Evolutionary conservation across 345 rosid genomes (phyloP), one percentile per base, ranked within the genome.

Genomic region (Populus davidiana): DNA sequence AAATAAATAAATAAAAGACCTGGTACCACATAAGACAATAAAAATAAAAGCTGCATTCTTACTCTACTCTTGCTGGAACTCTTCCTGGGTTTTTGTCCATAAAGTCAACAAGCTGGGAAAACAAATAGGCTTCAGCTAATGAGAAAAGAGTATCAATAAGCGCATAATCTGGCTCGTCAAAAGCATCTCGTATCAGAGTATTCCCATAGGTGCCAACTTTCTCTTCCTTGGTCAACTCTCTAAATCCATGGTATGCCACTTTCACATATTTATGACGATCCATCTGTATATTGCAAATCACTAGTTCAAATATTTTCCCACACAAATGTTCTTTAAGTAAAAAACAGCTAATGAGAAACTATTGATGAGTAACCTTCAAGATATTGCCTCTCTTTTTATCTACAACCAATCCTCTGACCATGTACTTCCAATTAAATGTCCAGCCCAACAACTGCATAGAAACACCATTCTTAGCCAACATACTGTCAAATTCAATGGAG

Each of bases 301-400:
- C 63, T 36, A 65, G 80, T 61, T 29, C 47, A 73, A 76, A 52
- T 21, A 64, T 50, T 41, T 54, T 33, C 70, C 39, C 44, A 20
- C 35, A 50, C 20, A 76, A 74, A 33, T 8, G 35, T 49, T 49
- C 63, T 75, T 44, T 17, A 3, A 75, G 21, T 2, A 66, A 75
- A 68, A 17, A 33, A 17, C 17, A 8, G 10, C 17, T 11, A 38
- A 4, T 8, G 23, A 23, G 52, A 39, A 41, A 70, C 31, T 29
- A 39, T 36, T 2, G 12, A 25, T 4, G 54, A 44, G 69, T 27
- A 54, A 90, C 99, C 97, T 96, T 96, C 83, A 96, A 86, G 83
- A 96, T 96, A 84, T 96, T 96, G 85, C 99, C 99, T 76, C 94
- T 89, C 90, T 88, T 93, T 89, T 92, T 96, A 82, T 96, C 99